phyloP scores from a whole-genome alignment of 352 stramenopile species.

The Blastocystis sp. region DNA sequence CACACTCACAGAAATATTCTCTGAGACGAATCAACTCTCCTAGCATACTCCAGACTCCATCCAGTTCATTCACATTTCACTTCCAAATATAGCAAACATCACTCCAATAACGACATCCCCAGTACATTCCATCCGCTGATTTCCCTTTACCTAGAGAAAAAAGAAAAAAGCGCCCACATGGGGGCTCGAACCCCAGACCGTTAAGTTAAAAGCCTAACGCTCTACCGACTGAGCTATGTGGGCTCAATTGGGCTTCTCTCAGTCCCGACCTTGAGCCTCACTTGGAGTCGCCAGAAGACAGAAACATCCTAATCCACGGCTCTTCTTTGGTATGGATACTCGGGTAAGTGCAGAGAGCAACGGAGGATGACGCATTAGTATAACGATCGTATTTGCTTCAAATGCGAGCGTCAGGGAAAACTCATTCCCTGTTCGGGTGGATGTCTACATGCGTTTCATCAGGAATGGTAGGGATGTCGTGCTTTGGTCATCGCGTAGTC shows the following conservation, averaged over 20 bases:
- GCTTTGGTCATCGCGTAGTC: neutral
- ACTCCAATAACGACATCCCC: too few relatives aligned
- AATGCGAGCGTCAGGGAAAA: slow-evolving; percentile 1
- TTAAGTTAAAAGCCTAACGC: slow-evolving; percentile 60
- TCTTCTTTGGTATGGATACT: neutral
- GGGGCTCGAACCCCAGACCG: slow-evolving; percentile 67
- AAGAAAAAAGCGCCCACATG: slow-evolving; percentile 45
- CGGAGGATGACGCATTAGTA: neutral
- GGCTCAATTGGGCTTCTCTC: neutral
- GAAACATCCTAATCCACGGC: neutral
- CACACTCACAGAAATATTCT: too few relatives aligned
- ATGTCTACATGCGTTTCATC: slow-evolving; percentile 33
- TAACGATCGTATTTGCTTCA: too few relatives aligned
- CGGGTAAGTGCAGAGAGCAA: neutral
- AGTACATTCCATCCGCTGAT: too few relatives aligned
- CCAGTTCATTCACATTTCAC: too few relatives aligned
- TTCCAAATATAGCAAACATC: too few relatives aligned
- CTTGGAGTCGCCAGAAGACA: neutral
- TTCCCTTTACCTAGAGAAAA: too few relatives aligned
- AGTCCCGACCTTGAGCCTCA: too few relatives aligned
- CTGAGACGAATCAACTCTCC: too few relatives aligned
- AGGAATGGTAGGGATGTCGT: neutral
- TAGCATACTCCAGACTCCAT: too few relatives aligned
- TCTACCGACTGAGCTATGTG: slow-evolving; percentile 52
- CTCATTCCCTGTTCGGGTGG: slow-evolving; percentile 21